A percentile compares a stretch with the other conserved stretches of the same genome.
Conservation (phyloP, 2,329 filamentous ascomycete species). For the Fusarium metavorans region DNA sequence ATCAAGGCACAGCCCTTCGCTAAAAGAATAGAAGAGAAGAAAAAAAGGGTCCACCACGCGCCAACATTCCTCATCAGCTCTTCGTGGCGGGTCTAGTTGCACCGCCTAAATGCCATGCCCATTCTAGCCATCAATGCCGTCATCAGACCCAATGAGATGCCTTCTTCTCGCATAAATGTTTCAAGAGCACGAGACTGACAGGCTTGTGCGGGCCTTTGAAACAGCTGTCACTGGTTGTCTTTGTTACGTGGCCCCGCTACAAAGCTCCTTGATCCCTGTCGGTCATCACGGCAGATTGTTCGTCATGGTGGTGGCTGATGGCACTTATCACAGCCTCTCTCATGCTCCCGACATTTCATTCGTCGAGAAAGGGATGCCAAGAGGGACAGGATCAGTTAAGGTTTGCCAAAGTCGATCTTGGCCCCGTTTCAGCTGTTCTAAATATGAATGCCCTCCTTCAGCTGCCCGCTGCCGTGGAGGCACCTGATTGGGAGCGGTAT, state of each 20-base stretch:
- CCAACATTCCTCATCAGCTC: constrained; percentile 1
- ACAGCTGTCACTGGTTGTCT: neutral
- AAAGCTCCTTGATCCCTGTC: neutral
- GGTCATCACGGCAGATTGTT: neutral
- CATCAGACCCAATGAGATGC: neutral
- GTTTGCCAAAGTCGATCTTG: neutral
- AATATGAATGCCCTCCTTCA: constrained; percentile 3
- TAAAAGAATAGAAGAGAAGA: neutral
- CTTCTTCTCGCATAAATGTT: neutral
- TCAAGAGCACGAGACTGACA: constrained; percentile 13
- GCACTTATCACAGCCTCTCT: constrained; percentile 14
- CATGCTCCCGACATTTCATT: neutral
- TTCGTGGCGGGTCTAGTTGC: neutral
- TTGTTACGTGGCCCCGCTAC: neutral
- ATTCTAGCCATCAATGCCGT: neutral
- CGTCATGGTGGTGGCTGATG: constrained; percentile 40
- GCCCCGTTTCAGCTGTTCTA: constrained; percentile 19
- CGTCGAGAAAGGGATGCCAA: constrained; percentile 17
- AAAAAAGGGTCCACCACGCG: neutral
- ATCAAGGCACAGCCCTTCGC: neutral
- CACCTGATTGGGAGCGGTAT: constrained; percentile 10
- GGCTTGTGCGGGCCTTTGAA: neutral
- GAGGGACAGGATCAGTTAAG: constrained; percentile 4
- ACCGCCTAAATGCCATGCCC: constrained; percentile 15
- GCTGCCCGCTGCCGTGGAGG: constrained; percentile 6